Conservation (phyloP, 2,329 filamentous ascomycete species). For the Cladosporium austrohemisphaericum region DNA sequence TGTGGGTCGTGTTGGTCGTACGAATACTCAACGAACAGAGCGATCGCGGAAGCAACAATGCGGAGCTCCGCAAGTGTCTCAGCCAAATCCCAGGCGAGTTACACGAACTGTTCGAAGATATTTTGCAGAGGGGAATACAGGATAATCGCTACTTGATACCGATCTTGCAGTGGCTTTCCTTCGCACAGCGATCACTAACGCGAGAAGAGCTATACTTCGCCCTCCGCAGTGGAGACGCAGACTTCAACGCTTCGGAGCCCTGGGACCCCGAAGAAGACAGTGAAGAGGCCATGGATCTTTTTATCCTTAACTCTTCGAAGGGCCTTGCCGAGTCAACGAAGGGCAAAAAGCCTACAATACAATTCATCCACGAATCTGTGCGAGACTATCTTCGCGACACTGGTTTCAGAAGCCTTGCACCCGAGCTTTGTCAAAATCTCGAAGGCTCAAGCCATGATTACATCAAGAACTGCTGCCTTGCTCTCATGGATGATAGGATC, state of each 20-base stretch:
- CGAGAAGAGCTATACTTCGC: conserved; percentile 47
- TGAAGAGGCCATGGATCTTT: conserved; percentile 28
- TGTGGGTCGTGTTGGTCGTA: conserved; percentile 16
- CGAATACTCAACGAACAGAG: conserved; percentile 8
- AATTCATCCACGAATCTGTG: conserved; percentile 55
- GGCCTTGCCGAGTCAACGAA: conserved; percentile 46
- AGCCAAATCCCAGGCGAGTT: background rate
- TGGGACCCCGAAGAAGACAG: conserved; percentile 25
- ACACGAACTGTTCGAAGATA: conserved; percentile 8
- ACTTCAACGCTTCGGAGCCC: background rate
- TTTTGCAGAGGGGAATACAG: conserved; percentile 28
- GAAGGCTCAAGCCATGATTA: conserved; percentile 18
- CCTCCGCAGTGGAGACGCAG: conserved; percentile 29
- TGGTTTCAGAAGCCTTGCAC: conserved; percentile 32
- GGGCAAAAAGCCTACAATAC: conserved; percentile 34
- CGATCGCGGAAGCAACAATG: background rate
- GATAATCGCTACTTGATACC: conserved; percentile 27
- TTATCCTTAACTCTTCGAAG: conserved; percentile 46
- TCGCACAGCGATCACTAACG: conserved; percentile 42
- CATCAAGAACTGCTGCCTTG: conserved; percentile 21
- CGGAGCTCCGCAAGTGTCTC: background rate
- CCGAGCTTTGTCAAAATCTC: conserved; percentile 8
- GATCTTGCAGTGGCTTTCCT: conserved; percentile 55
- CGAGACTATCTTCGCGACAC: conserved; percentile 44
- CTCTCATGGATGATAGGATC: too few relatives aligned